Evolutionary conservation across 2,329 filamentous ascomycete species (phyloP).

Genomic region (Verticillium nubilum): DNA sequence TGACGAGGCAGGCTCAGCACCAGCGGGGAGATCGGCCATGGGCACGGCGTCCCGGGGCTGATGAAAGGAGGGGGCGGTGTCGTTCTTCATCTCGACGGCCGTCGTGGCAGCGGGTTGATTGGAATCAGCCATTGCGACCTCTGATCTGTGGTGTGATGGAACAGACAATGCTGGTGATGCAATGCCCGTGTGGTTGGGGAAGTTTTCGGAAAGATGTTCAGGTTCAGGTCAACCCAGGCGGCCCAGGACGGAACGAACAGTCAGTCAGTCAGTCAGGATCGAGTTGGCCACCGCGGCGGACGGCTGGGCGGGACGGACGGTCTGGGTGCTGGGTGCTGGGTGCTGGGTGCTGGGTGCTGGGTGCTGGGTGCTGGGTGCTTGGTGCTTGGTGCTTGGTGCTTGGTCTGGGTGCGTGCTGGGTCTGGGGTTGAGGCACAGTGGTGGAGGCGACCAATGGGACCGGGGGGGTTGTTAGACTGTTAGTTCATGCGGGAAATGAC

Average conservation of each 20-base stretch:
- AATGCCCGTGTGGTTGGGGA: not conserved
- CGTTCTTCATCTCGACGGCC: slow-evolving; percentile 5
- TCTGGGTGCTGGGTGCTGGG: not conserved
- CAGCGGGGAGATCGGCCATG: slow-evolving; percentile 27
- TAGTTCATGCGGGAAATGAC: not conserved
- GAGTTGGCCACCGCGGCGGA: not conserved
- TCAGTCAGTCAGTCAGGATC: too few relatives aligned
- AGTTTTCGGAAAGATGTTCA: not conserved
- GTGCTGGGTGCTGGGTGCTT: too few relatives aligned
- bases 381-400: too few relatives aligned
- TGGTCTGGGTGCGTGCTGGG: not conserved
- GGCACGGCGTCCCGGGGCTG: slow-evolving; percentile 31
- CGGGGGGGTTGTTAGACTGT: not conserved
- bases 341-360: too few relatives aligned
- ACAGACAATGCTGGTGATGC: not conserved
- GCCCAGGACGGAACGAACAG: not conserved
- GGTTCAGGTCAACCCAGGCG: not conserved
- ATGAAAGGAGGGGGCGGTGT: slow-evolving; percentile 21
- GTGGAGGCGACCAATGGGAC: not conserved
- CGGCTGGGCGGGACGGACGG: not conserved
- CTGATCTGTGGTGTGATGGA: not conserved
- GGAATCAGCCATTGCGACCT: slow-evolving; percentile 10
- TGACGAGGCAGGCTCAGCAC: slow-evolving; percentile 4
- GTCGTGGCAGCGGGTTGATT: not conserved
- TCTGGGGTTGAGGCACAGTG: not conserved